phyloP scores from a whole-genome alignment of 2,329 filamentous ascomycete species.

The Aschersonia sp. region DNA sequence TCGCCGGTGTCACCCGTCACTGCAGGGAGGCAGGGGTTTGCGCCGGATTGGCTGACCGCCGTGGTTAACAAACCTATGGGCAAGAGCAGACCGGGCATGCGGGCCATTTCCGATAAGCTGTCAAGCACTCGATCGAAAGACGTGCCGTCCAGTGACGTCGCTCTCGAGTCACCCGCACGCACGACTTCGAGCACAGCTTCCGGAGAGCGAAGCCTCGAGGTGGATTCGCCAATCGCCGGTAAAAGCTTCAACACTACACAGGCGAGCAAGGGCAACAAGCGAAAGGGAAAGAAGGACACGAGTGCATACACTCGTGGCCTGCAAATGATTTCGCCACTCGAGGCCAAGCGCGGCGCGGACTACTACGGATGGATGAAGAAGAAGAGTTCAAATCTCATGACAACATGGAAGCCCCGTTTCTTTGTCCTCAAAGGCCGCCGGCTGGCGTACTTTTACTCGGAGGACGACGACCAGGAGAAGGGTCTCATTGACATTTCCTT shows the following conservation, averaged over 20 bases:
- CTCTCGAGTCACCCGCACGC: conserved; percentile 49
- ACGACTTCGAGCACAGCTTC: conserved; percentile 64
- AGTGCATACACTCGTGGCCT: conserved; percentile 85
- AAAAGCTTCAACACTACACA: conserved; percentile 39
- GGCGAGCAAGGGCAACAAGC: conserved; percentile 32
- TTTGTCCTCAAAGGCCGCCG: conserved; percentile 87
- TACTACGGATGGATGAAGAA: conserved; percentile 99
- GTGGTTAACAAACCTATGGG: conserved; percentile 34
- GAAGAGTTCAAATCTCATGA: conserved; percentile 89
- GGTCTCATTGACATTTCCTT: conserved; percentile 96
- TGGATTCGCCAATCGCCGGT: conserved; percentile 56
- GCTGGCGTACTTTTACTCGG: conserved; percentile 90
- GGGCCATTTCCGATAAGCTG: conserved; percentile 72
- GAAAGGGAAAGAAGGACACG: conserved; percentile 85
- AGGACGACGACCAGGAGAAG: conserved; percentile 83
- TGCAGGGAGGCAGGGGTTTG: conserved; percentile 25
- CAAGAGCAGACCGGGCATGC: conserved; percentile 49
- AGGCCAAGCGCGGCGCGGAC: conserved; percentile 76
- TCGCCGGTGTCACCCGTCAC: conserved; percentile 23
- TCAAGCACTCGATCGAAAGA: conserved; percentile 40
- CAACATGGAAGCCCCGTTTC: conserved; percentile 92
- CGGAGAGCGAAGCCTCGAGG: conserved; percentile 55
- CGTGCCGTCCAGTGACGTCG: conserved; percentile 34
- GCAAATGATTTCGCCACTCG: conserved; percentile 63
- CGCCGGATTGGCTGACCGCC: conserved; percentile 41